phyloP scores from a whole-genome alignment of 106 monocot genomes.

The Hemerocallis citrina region DNA sequence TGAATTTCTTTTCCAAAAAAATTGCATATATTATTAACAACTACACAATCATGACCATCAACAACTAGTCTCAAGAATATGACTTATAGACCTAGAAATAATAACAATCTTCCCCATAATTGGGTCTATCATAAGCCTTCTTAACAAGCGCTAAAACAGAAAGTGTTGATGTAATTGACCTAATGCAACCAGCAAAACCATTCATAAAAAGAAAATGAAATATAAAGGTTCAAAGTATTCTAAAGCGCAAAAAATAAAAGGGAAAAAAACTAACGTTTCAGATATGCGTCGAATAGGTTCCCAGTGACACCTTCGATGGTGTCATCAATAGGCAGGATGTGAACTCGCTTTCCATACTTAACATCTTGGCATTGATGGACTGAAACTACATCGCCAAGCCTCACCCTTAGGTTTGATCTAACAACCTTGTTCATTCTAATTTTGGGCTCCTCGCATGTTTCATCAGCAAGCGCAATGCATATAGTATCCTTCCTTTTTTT shows the following conservation, averaged over 20 bases:
- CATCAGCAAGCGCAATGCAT: constrained; percentile 77
- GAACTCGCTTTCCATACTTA: constrained; percentile 78
- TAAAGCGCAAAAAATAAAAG: no score
- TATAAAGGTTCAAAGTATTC: neutral
- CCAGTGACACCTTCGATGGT: constrained; percentile 71
- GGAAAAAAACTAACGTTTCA: constrained; percentile 54
- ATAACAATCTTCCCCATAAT: no score
- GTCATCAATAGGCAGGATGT: constrained; percentile 72
- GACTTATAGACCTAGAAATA: no score
- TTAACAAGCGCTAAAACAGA: no score
- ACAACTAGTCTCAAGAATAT: no score
- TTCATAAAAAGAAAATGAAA: neutral
- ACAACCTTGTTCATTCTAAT: constrained; percentile 87
- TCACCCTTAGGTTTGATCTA: constrained; percentile 61
- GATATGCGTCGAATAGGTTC: constrained; percentile 67
- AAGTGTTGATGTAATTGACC: no score
- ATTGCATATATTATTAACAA: no score
- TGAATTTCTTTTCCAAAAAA: no score
- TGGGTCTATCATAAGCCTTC: no score
- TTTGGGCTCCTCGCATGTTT: constrained; percentile 70
- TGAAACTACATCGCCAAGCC: constrained; percentile 74
- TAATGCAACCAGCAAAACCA: neutral
- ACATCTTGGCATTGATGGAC: constrained; percentile 84
- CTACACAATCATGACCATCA: no score
- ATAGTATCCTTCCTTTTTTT: constrained; percentile 78